phyloP scores from a whole-genome alignment of 2,329 filamentous ascomycete genomes.

The Beauveria sp. region DNA sequence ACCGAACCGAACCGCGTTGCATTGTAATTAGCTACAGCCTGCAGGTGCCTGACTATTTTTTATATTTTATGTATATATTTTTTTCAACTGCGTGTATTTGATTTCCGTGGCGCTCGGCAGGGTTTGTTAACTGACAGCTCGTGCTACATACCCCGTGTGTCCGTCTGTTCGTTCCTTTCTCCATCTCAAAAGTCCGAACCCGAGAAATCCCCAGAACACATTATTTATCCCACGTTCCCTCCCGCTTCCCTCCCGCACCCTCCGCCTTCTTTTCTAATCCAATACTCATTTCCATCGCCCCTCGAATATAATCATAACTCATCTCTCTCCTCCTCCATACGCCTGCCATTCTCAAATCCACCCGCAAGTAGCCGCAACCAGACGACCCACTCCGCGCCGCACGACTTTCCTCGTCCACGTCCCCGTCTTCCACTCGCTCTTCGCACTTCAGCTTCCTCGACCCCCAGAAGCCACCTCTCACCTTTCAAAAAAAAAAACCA shows the following conservation, averaged over 20 bases:
- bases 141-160: too few relatives aligned
- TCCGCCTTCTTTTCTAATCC: neutral
- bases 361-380: conserved; percentile 8
- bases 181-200: too few relatives aligned
- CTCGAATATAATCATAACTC: neutral
- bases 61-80: neutral
- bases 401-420: neutral
- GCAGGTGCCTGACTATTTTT: too few relatives aligned
- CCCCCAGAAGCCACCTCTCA: neutral
- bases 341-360: neutral
- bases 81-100: neutral
- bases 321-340: neutral
- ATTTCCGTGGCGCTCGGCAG: too few relatives aligned
- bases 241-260: neutral
- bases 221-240: neutral
- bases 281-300: neutral
- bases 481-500: conserved; percentile 2
- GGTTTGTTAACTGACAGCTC: too few relatives aligned
- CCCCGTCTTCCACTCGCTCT: neutral
- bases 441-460: neutral
- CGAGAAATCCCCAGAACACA: neutral
- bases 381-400: neutral
- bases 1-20: too few relatives aligned
- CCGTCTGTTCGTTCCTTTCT: too few relatives aligned
- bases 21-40: too few relatives aligned